Evolutionary conservation across 352 stramenopile species (phyloP), one percentile per base, ranked within the genome.

Genomic region (Phytopythium boreale): DNA sequence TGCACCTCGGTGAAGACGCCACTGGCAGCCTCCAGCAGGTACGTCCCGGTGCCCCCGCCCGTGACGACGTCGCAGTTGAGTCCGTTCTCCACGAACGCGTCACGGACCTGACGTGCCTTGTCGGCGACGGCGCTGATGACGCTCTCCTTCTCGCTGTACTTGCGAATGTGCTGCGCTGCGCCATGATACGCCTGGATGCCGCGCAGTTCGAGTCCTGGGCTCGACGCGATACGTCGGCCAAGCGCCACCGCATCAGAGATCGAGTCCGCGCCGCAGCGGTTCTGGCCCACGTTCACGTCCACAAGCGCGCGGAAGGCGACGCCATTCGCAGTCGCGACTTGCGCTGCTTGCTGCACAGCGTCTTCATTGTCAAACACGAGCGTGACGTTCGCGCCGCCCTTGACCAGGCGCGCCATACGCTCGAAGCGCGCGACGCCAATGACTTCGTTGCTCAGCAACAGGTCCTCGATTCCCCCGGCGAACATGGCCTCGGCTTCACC

Each of bases 101-200:
- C 75, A 1, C 74, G 73, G 27, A 84, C 77, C 31, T 7, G 49
- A 41, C 71, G 72, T 5, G 81, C 77, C 52, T 77, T 89, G 22
- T 67, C 59, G 3, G 53, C 70, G 4, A 92, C 85, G 0, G 26
- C 22, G 1, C 68, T 31, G 56, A 91, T 82, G 31, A 87, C 69
- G 4, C 65, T 63, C 15, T 64, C 56, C 69, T 89, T 88, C 53
- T 92, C 78, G 5, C 56, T 65, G 34, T 80, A 76, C 39, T 51
- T 74, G n/a, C 83, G 79, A 58, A 92, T 87, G 64, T 93, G 83
- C 71, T 92, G 85, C 56, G 77, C 78, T 17, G 75, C 72, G 17
- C 85, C 85, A 59, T 93, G 85, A 59, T 93, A 93, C 50, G 77
- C 77, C 59, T 93, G 83, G 63, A 91, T 82, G 19, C 85, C 85